A percentile compares a stretch with the other conserved stretches of the same genome.
These are phyloP conservation scores for Sambucus nigra DNA, from an alignment of 129 eudicot genomes.

Conservation along the genomic window DNA sequence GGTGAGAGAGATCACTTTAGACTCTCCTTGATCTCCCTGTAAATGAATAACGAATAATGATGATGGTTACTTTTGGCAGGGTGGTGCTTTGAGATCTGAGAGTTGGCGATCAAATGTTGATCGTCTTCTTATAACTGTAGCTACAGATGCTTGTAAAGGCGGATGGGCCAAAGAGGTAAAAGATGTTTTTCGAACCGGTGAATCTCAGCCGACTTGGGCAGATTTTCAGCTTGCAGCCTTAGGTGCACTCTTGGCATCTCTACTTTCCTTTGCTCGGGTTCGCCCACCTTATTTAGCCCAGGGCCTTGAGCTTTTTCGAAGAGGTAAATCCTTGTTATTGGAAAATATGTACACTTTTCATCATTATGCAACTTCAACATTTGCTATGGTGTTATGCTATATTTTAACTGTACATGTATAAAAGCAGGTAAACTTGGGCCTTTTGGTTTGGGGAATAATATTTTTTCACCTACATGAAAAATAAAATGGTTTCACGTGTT, in stretches of 20 bases:
- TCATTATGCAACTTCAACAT: not conserved
- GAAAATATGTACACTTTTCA: not conserved
- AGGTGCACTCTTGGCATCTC: slow-evolving; percentile 81
- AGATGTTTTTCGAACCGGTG: slow-evolving; percentile 9
- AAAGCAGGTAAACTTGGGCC: not conserved
- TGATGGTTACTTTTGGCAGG: slow-evolving; percentile 36
- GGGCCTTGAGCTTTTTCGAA: slow-evolving; percentile 63
- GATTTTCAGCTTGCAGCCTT: slow-evolving; percentile 82
- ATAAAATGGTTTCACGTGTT: no score
- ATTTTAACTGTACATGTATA: not conserved
- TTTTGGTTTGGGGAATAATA: no score
- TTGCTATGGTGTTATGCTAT: no score
- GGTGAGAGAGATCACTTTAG: no score
- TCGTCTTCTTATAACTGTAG: slow-evolving; percentile 39
- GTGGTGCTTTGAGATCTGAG: slow-evolving; percentile 64
- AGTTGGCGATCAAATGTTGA: slow-evolving; percentile 69
- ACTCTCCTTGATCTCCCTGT: no score
- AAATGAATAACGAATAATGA: no score
- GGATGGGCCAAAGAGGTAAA: slow-evolving; percentile 51
- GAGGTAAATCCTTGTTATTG: slow-evolving; percentile 36
- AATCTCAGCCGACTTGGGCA: slow-evolving; percentile 28
- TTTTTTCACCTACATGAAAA: no score
- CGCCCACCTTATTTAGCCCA: slow-evolving; percentile 64
- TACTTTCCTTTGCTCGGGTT: slow-evolving; percentile 60
- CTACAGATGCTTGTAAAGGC: slow-evolving; percentile 57